Evolutionary conservation across 768 basidiomycete genomes (phyloP).

Genomic region (Harrya chromipes): DNA sequence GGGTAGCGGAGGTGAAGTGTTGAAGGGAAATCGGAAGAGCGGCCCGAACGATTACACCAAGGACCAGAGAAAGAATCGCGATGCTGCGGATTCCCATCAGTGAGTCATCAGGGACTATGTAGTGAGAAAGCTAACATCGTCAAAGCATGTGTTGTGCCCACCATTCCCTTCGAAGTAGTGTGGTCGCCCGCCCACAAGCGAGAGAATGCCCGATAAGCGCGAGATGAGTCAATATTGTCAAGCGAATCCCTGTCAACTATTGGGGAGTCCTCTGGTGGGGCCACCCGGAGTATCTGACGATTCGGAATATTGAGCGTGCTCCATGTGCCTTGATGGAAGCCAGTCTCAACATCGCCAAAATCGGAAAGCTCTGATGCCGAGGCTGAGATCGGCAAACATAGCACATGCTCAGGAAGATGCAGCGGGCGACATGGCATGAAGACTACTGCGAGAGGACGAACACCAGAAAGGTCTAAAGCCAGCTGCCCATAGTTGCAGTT

Average conservation of each 20-base stretch:
- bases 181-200: constrained; percentile 40
- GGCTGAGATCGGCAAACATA: constrained; percentile 59
- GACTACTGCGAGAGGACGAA: constrained; percentile 65
- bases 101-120: constrained; percentile 5
- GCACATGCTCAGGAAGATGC: constrained; percentile 36
- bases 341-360: constrained; percentile 24
- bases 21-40: constrained; percentile 23
- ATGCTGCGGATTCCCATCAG: constrained; percentile 43
- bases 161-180: constrained; percentile 32
- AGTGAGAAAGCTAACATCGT: constrained; percentile 53
- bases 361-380: constrained; percentile 23
- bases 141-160: constrained; percentile 54
- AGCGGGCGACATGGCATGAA: constrained; percentile 54
- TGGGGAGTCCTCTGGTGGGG: constrained; percentile 28
- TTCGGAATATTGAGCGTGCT: constrained; percentile 41
- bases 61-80: constrained; percentile 65
- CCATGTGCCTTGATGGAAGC: constrained; percentile 40
- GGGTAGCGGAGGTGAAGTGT: constrained; percentile 15
- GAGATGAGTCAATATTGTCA: constrained; percentile 39
- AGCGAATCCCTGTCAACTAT: constrained; percentile 50
- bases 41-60: constrained; percentile 44
- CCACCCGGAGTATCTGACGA: constrained; percentile 40
- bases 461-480: constrained; percentile 35
- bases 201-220: constrained; percentile 44
- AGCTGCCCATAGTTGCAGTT: constrained; percentile 37